Evolutionary conservation across 208 protist genomes (phyloP).

Genomic region (Acanthamoeba lenticulata): DNA sequence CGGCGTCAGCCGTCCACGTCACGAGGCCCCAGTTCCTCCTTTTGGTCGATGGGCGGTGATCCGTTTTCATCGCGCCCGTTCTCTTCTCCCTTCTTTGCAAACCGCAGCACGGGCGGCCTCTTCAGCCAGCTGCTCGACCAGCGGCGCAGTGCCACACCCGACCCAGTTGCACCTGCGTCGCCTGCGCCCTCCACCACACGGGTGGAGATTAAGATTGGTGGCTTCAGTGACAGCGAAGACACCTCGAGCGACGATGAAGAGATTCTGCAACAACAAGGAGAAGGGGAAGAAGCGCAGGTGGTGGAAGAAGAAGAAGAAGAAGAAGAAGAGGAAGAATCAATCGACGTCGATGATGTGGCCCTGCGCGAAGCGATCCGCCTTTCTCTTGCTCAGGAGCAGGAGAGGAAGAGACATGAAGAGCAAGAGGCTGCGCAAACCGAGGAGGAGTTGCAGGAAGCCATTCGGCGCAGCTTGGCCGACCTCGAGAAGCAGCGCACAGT

Average conservation of each 20-base stretch:
- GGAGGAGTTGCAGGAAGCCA: background rate
- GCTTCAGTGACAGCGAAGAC: background rate
- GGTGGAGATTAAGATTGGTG: constrained; percentile 19
- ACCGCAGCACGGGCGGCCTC: background rate
- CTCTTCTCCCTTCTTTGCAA: background rate
- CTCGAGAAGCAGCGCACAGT: background rate
- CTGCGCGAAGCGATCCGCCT: background rate
- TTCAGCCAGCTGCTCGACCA: background rate
- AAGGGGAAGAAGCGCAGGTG: background rate
- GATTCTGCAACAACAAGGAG: background rate
- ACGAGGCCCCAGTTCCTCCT: background rate
- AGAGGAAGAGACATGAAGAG: background rate
- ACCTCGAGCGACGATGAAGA: background rate
- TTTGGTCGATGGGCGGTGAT: background rate
- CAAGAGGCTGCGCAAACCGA: background rate
- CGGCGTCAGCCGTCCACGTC: background rate
- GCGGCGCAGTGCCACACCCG: background rate
- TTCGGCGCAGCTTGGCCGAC: background rate
- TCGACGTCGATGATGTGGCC: too few relatives aligned
- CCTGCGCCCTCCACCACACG: background rate
- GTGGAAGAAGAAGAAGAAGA: background rate
- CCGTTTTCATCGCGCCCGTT: background rate
- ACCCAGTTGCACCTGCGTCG: background rate
- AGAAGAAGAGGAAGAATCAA: background rate
- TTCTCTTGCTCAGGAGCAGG: background rate